Percentiles rank a stretch among this genome's conserved stretches.
phyloP scores from a whole-genome alignment of 1,284 basidiomycete genomes.

The Leccinum angustisporum region DNA sequence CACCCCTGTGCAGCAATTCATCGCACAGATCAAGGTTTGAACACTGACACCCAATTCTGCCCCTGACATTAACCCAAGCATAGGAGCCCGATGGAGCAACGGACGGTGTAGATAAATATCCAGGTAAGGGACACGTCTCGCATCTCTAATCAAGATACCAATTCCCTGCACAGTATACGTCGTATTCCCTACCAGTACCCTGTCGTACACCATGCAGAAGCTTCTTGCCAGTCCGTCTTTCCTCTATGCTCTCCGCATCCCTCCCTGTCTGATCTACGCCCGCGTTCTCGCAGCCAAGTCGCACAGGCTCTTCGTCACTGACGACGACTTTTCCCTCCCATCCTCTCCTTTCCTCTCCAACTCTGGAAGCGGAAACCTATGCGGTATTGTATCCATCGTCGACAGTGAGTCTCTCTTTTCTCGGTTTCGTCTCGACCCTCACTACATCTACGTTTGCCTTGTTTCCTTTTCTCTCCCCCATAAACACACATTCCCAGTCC shows the following conservation, averaged over 20 bases:
- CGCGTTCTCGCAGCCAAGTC: slow-evolving; percentile 55
- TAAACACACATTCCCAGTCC: slow-evolving; percentile 44
- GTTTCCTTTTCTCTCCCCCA: not conserved
- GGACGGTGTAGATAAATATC: slow-evolving; percentile 73
- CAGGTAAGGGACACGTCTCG: slow-evolving; percentile 44
- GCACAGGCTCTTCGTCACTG: slow-evolving; percentile 74
- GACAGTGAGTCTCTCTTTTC: slow-evolving; percentile 52
- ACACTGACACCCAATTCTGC: not conserved
- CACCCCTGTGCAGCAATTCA: slow-evolving; percentile 63
- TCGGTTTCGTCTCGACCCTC: slow-evolving; percentile 1
- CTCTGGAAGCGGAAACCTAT: slow-evolving; percentile 47
- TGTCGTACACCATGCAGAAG: slow-evolving; percentile 72
- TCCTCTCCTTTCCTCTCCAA: slow-evolving; percentile 45
- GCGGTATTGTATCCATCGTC: slow-evolving; percentile 74
- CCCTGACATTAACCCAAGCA: slow-evolving; percentile 1
- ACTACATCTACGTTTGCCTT: not conserved
- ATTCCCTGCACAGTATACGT: slow-evolving; percentile 58
- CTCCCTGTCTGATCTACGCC: slow-evolving; percentile 3
- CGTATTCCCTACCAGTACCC: slow-evolving; percentile 57
- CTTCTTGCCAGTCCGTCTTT: slow-evolving; percentile 66
- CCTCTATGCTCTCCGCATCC: not conserved
- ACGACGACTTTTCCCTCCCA: slow-evolving; percentile 45
- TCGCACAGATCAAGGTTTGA: slow-evolving; percentile 64
- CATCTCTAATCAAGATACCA: not conserved
- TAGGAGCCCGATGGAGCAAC: slow-evolving; percentile 67